Conservation (phyloP, 768 basidiomycete genomes). For the Auricularia sp. region DNA sequence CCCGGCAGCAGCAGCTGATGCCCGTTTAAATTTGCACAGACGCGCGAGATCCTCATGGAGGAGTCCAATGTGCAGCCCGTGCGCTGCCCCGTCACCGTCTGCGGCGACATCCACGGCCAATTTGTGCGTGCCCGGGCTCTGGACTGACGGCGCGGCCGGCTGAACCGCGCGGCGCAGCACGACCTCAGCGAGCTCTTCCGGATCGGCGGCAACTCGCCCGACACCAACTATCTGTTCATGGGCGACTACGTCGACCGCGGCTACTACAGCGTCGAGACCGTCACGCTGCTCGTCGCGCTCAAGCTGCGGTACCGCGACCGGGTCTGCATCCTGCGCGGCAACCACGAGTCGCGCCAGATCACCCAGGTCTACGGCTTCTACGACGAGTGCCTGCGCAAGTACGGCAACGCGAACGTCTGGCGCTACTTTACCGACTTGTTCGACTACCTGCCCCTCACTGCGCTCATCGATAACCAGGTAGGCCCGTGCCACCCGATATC, state of each 20-base stretch:
- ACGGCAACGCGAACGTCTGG: constrained; percentile 99
- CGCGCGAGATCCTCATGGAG: constrained; percentile 96
- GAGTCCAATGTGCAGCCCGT: constrained; percentile 99
- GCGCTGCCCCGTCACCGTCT: constrained; percentile 96
- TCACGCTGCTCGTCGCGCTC: constrained; percentile 91
- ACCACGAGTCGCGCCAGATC: constrained; percentile 98
- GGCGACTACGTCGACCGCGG: constrained; percentile 99
- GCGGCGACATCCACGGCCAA: constrained; percentile 99
- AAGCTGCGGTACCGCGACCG: constrained; percentile 97
- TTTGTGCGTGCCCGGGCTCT: constrained; percentile 59
- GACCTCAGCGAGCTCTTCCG: constrained; percentile 98
- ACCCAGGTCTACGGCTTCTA: constrained; percentile 99
- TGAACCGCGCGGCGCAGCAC: constrained; percentile 48
- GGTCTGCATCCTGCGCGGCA: constrained; percentile 94
- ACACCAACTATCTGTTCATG: constrained; percentile 99
- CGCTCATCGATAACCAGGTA: constrained; percentile 98
- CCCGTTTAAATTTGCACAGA: constrained; percentile 36
- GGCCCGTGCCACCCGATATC: constrained; percentile 26
- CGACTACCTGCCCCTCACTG: constrained; percentile 94
- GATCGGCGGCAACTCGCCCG: constrained; percentile 96
- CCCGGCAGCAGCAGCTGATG: constrained; percentile 13
- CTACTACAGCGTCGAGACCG: constrained; percentile 98
- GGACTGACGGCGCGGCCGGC: not conserved
- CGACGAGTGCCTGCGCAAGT: constrained; percentile 98
- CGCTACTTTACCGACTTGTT: constrained; percentile 98